These are phyloP conservation scores for Trifolium repens DNA, from an alignment of 306 rosid species.

Conservation along the genomic window DNA sequence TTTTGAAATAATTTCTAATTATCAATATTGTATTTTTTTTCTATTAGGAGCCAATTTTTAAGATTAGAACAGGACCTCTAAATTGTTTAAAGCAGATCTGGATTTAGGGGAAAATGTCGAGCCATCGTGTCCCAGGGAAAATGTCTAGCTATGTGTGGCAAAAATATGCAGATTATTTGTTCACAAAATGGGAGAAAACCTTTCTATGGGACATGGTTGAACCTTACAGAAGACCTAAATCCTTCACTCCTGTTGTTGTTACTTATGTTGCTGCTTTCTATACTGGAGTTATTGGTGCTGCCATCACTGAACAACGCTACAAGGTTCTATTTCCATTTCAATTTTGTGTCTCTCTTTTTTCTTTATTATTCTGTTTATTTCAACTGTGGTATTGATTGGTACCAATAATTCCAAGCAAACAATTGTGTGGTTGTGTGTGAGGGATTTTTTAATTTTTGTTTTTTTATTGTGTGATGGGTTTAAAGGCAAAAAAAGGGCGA, in stretches of 20 bases:
- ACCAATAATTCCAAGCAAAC: neutral
- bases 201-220: slow-evolving; percentile 89
- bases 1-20: no score
- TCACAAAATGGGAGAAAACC: slow-evolving; percentile 85
- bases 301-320: slow-evolving; percentile 89
- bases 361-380: neutral
- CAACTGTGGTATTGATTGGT: neutral
- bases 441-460: neutral
- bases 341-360: neutral
- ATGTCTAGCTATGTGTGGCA: slow-evolving; percentile 78
- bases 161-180: slow-evolving; percentile 83
- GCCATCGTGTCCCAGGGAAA: no score
- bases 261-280: slow-evolving; percentile 80
- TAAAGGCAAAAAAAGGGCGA: no score
- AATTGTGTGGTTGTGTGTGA: no score
- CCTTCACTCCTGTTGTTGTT: slow-evolving; percentile 79
- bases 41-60: no score
- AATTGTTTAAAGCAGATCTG: no score
- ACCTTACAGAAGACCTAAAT: slow-evolving; percentile 80
- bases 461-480: no score
- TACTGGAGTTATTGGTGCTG: slow-evolving; percentile 85
- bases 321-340: slow-evolving; percentile 54
- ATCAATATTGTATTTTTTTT: no score
- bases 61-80: no score
- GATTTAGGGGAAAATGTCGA: no score